A percentile compares a stretch with the other conserved stretches of the same genome.
phyloP scores from a whole-genome alignment of 2,329 filamentous ascomycete genomes.

The Scolecobasidium constrictum region DNA sequence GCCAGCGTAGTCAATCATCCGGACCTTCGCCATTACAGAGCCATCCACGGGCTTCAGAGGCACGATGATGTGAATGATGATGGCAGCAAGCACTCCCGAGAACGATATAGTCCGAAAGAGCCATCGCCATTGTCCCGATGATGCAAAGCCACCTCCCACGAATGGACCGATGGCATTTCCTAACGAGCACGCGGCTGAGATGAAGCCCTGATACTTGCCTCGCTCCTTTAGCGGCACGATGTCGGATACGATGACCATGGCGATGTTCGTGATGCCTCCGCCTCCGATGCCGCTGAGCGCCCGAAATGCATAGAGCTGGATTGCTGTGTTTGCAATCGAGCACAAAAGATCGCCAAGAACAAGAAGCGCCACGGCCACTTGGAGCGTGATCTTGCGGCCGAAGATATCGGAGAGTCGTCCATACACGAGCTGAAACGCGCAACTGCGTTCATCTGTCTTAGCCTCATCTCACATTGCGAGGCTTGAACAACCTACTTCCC shows the following conservation, averaged over 20 bases:
- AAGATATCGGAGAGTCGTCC: conserved; percentile 52
- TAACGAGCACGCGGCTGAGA: conserved; percentile 26
- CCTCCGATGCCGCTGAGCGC: conserved; percentile 50
- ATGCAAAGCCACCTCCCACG: conserved; percentile 34
- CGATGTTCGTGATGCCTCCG: conserved; percentile 40
- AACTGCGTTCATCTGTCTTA: no score
- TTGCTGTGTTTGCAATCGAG: conserved; percentile 42
- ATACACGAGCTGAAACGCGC: conserved; percentile 54
- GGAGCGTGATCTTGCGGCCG: conserved; percentile 47
- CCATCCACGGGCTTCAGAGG: conserved; percentile 39
- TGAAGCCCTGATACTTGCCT: conserved; percentile 40
- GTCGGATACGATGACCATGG: conserved; percentile 53
- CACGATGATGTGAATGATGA: conserved; percentile 38
- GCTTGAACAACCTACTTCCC: no score
- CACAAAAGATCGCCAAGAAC: conserved; percentile 48
- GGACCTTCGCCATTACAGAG: conserved; percentile 35
- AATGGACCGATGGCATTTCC: conserved; percentile 32
- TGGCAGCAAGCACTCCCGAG: conserved; percentile 33
- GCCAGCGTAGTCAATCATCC: conserved; percentile 50
- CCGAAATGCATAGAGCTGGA: conserved; percentile 51
- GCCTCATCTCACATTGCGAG: no score
- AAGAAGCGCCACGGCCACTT: conserved; percentile 42
- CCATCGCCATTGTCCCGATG: conserved; percentile 32
- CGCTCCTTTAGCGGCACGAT: conserved; percentile 47
- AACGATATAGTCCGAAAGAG: conserved; percentile 43